Conservation (phyloP, 2,329 filamentous ascomycete genomes). For the Botrytis elliptica region DNA sequence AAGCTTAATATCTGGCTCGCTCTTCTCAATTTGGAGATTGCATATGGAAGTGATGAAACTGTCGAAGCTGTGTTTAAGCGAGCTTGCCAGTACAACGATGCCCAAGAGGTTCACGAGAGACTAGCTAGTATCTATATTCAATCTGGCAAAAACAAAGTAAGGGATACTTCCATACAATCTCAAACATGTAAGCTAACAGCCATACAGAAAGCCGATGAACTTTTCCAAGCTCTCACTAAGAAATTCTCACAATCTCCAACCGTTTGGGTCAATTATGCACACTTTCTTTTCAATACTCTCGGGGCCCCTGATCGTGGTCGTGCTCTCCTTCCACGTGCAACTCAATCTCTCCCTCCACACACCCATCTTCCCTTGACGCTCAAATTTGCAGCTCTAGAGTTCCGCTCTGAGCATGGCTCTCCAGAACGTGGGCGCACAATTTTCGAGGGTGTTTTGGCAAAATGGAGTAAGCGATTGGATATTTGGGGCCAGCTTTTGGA, state of each 20-base stretch:
- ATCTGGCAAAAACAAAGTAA: slow-evolving; percentile 78
- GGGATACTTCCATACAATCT: slow-evolving; percentile 36
- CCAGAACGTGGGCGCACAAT: slow-evolving; percentile 90
- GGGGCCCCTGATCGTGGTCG: slow-evolving; percentile 71
- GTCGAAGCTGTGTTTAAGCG: slow-evolving; percentile 86
- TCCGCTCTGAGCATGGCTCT: slow-evolving; percentile 77
- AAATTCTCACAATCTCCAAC: slow-evolving; percentile 78
- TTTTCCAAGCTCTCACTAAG: slow-evolving; percentile 85
- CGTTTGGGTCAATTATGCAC: slow-evolving; percentile 93
- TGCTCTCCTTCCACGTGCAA: slow-evolving; percentile 75
- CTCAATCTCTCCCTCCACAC: slow-evolving; percentile 72
- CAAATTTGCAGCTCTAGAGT: slow-evolving; percentile 90
- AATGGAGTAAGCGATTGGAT: slow-evolving; percentile 86
- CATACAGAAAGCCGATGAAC: slow-evolving; percentile 74
- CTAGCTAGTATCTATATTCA: slow-evolving; percentile 94
- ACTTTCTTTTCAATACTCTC: slow-evolving; percentile 78
- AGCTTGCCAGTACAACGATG: slow-evolving; percentile 91
- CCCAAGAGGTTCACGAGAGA: slow-evolving; percentile 83
- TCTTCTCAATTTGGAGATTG: slow-evolving; percentile 88
- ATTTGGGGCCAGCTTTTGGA: slow-evolving; percentile 92
- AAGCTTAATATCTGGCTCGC: slow-evolving; percentile 96
- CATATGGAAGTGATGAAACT: slow-evolving; percentile 79
- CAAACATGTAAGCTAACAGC: slow-evolving; percentile 29
- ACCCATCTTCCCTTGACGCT: slow-evolving; percentile 70
- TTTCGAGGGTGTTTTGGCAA: slow-evolving; percentile 82